phyloP scores from a whole-genome alignment of 768 basidiomycete species.

The Dioszegia crocea region DNA sequence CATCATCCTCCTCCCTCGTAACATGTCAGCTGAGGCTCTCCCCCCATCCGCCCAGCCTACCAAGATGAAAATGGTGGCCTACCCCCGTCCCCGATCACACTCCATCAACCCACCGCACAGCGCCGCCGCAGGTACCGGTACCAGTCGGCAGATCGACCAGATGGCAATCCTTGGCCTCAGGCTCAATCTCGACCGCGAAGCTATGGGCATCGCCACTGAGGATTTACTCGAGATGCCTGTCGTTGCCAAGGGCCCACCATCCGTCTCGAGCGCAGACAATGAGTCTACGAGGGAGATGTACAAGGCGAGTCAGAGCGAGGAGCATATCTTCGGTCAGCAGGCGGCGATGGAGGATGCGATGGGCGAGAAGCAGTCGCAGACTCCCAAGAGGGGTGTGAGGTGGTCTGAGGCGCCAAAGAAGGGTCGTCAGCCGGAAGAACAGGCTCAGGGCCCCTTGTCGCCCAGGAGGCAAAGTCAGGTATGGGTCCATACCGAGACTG shows the following conservation, averaged over 20 bases:
- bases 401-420: conserved; percentile 1
- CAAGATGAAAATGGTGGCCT: conserved; percentile 5
- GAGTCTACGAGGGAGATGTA: neutral
- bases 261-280: neutral
- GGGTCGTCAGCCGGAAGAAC: neutral
- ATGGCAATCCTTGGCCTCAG: conserved; percentile 28
- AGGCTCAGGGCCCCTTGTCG: neutral
- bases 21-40: conserved; percentile 33
- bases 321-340: neutral
- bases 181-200: conserved; percentile 31
- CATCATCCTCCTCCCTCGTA: conserved; percentile 32
- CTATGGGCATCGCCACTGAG: conserved; percentile 6
- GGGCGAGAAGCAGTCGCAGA: neutral
- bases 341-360: neutral
- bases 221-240: neutral
- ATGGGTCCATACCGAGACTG: conserved; percentile 8
- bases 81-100: neutral
- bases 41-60: conserved; percentile 9
- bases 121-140: neutral
- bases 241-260: neutral
- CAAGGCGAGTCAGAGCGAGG: conserved; percentile 4
- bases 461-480: conserved; percentile 1
- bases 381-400: conserved; percentile 2
- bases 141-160: conserved; percentile 1
- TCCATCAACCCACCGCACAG: neutral